Evolutionary conservation across 2,329 filamentous ascomycete species (phyloP), one percentile per base, ranked within the genome.

Genomic region (Diplodia seriata): DNA sequence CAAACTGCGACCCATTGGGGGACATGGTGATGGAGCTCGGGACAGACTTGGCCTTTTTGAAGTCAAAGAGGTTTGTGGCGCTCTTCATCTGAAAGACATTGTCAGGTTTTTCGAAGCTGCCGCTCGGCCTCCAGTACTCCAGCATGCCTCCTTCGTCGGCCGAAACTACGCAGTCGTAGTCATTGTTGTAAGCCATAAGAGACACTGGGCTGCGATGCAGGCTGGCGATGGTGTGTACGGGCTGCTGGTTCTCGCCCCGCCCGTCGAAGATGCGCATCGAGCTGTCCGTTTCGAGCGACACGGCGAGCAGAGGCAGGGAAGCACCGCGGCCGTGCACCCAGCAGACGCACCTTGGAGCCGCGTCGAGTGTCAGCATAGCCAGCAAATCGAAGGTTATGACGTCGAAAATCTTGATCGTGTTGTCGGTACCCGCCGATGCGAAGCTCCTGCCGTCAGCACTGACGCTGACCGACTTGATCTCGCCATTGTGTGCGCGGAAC

Each of bases 51-150:
- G 92, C 73, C 80, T 97, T 98, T 76, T 97, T 98, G 82, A 99
- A 98, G 65, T 97, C 94, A 75, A 98, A 99, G 0, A 99, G 85
- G 74, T 92, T 95, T 2, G 95, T 99, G 1, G 91, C 90, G 76
- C 93, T 97, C 81, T 99, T 99, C 81, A 93, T 92, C 72, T 92
- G 87, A 77, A 97, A 99, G 20, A 99, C 93, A 64, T 88, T 93
- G 72, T 93, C 90, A 0, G 95, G 95, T 79, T 98, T 97, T 74
- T 97, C 93, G 77, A 93, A 97, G 49, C 84, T 89, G 1, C 87
- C 89, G 70, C 86, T 87, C 0, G 95, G 93, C 68, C 87, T 87
- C 95, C 95, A 99, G 81, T 99, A 99, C 79, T 99, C 95, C 11
- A 99, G 77, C 94, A 98, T 98, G 29, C 95, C 94, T 66, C 88